Evolutionary conservation across 306 rosid species (phyloP).

Genomic region (Cicer judaicum): DNA sequence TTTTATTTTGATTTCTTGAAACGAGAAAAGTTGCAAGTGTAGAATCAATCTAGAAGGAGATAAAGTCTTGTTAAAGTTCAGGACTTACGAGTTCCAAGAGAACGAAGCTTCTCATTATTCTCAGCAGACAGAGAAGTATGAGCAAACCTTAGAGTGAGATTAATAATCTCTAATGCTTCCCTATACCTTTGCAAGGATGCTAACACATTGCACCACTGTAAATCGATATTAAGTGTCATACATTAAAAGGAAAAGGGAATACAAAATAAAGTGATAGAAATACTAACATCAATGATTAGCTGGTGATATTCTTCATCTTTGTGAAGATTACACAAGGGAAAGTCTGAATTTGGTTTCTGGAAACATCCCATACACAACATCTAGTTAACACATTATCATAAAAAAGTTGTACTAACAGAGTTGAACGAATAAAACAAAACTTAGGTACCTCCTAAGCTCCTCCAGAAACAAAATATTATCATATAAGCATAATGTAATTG

Average conservation of each 20-base stretch:
- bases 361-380: conserved; percentile 43
- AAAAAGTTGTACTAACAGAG: conserved; percentile 29
- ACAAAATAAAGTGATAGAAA: conserved; percentile 36
- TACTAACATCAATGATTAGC: conserved; percentile 76
- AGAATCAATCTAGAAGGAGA: conserved; percentile 23
- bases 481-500: no score
- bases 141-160: conserved; percentile 67
- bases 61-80: conserved; percentile 29
- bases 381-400: conserved; percentile 30
- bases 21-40: conserved; percentile 32
- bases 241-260: conserved; percentile 15
- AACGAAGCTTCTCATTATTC: conserved; percentile 77
- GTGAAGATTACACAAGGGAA: conserved; percentile 70
- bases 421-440: background rate
- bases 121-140: conserved; percentile 58
- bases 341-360: conserved; percentile 54
- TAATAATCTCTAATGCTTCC: conserved; percentile 83
- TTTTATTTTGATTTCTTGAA: conserved; percentile 33
- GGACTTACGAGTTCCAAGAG: conserved; percentile 85
- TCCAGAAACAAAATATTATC: no score
- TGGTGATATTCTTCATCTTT: conserved; percentile 71
- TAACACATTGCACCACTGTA: conserved; percentile 83
- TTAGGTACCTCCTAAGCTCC: no score
- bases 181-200: conserved; percentile 74
- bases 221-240: conserved; percentile 39